phyloP scores from a whole-genome alignment of 176 grass and related monocot species.

The Oryza glumipatula region DNA sequence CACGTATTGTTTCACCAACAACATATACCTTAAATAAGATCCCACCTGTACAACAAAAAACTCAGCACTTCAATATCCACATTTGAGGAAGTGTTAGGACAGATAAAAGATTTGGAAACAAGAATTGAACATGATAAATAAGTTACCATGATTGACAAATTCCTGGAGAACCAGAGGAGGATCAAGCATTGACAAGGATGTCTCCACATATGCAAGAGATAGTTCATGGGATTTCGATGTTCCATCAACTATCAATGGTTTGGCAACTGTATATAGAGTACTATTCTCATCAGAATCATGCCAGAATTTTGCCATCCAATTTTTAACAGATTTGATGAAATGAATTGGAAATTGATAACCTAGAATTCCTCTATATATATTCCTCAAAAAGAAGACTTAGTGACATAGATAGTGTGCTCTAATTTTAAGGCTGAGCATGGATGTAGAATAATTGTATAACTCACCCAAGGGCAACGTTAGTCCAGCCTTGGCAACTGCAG shows the following conservation, averaged over 20 bases:
- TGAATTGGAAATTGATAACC: not conserved
- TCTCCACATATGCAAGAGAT: slow-evolving; percentile 72
- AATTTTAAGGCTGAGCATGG: not conserved
- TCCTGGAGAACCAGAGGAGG: slow-evolving; percentile 94
- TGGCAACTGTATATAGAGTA: slow-evolving; percentile 63
- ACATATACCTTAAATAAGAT: slow-evolving; percentile 95
- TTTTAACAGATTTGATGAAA: slow-evolving; percentile 1
- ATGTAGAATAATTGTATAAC: slow-evolving; percentile 21
- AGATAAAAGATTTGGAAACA: not conserved
- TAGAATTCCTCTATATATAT: not conserved
- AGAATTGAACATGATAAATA: not conserved
- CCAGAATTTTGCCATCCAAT: not conserved
- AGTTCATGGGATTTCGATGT: slow-evolving; percentile 89
- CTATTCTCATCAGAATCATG: slow-evolving; percentile 4
- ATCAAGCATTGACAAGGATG: slow-evolving; percentile 78
- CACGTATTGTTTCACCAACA: slow-evolving; percentile 79
- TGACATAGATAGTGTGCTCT: not conserved
- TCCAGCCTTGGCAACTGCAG: slow-evolving; percentile 69
- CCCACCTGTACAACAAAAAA: slow-evolving; percentile 58
- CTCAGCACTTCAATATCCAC: slow-evolving; percentile 15
- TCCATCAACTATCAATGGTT: slow-evolving; percentile 92
- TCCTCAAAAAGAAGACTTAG: not conserved
- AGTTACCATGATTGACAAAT: slow-evolving; percentile 93
- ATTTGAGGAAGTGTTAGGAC: not conserved
- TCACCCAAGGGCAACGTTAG: slow-evolving; percentile 77